phyloP scores from a whole-genome alignment of 2,329 filamentous ascomycete genomes.

The Scortechinia acanthostroma region DNA sequence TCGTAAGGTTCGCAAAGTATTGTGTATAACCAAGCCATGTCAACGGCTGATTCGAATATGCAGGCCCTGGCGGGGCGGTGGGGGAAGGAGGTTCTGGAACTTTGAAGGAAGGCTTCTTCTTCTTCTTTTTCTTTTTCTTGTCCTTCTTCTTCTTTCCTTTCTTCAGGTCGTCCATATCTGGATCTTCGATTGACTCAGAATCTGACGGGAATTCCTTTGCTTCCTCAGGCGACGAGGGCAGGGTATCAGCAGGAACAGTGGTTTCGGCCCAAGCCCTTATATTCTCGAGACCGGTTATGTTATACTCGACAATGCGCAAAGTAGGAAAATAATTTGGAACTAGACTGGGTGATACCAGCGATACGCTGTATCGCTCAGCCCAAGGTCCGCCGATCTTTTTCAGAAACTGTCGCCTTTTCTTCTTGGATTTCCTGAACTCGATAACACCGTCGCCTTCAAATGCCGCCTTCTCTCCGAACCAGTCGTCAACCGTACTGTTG shows the following conservation, averaged over 20 bases:
- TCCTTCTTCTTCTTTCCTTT: slow-evolving; percentile 29
- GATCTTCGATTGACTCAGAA: slow-evolving; percentile 15
- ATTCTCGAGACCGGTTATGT: slow-evolving; percentile 44
- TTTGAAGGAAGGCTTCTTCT: slow-evolving; percentile 50
- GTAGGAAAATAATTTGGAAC: slow-evolving; percentile 91
- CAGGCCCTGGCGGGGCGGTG: slow-evolving; percentile 72
- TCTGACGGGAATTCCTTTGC: not conserved
- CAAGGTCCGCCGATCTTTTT: slow-evolving; percentile 71
- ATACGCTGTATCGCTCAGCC: slow-evolving; percentile 78
- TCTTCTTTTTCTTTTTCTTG: slow-evolving; percentile 36
- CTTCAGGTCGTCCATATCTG: slow-evolving; percentile 24
- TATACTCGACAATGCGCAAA: slow-evolving; percentile 87
- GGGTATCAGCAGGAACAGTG: not conserved
- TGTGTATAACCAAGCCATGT: slow-evolving; percentile 77
- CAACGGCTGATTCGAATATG: slow-evolving; percentile 78
- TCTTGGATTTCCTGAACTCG: slow-evolving; percentile 32
- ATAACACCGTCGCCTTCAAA: slow-evolving; percentile 20
- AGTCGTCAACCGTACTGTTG: slow-evolving; percentile 10
- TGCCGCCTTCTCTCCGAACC: slow-evolving; percentile 18
- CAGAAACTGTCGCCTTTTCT: slow-evolving; percentile 43
- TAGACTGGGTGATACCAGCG: slow-evolving; percentile 76
- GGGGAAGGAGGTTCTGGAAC: slow-evolving; percentile 70
- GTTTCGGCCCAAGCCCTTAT: slow-evolving; percentile 7
- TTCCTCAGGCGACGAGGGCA: slow-evolving; percentile 2
- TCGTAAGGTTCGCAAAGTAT: slow-evolving; percentile 89